Base-by-base conservation (phyloP, 352 stramenopile genomes). In the Blastocystis sp. region DNA sequence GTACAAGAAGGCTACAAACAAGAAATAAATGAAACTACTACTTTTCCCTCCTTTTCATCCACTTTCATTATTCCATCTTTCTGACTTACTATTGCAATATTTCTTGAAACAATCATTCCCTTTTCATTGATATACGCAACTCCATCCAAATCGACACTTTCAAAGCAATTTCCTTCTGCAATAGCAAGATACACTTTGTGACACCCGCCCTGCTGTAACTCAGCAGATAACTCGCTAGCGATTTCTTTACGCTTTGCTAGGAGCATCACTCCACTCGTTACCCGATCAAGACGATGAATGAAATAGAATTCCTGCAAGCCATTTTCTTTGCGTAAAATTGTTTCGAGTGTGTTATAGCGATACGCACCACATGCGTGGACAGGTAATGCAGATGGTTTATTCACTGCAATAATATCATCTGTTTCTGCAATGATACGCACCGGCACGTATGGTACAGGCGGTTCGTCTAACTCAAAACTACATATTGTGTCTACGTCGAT, bases 221-320 rank as follows among this genome's bases (percentile, higher is more conserved):
- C 20, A 13, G 13, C 53, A 8, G 73, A 85, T 9, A 66, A n/a
- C 16, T 26, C 9, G 2, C 43, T 53, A 26, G 73, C 73, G 16
- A 62, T 24, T 3, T 85, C 73, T 20, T 66, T 85, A 9, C 30
- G 30, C 50, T 68, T 66, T 5, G 73, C 73, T 30, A 85, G 73
- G 16, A 85, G 73, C 24, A 85, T 26, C 11, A 89, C 55, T 3
- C 78, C 78, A n/a, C 63, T 79, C 26, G 78, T 89, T 16, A 89
- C 78, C 20, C 78, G 63, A 56, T 89, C 78, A 9, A 89, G 50
- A 47, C 78, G 78, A 45, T 89, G 78, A 55, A 89, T 89, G 47
- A 89, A 55, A 45, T 53, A 76, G n/a, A 89, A 65, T 7, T 79
- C 11, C 5, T 9, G 7, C n/a, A 89, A n/a, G 34, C 59, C 5